Percentiles rank a stretch among this genome's conserved stretches.
These are phyloP conservation scores for Aspergillus amoenus DNA, from an alignment of 2,329 filamentous ascomycete genomes.

Conservation along the genomic window DNA sequence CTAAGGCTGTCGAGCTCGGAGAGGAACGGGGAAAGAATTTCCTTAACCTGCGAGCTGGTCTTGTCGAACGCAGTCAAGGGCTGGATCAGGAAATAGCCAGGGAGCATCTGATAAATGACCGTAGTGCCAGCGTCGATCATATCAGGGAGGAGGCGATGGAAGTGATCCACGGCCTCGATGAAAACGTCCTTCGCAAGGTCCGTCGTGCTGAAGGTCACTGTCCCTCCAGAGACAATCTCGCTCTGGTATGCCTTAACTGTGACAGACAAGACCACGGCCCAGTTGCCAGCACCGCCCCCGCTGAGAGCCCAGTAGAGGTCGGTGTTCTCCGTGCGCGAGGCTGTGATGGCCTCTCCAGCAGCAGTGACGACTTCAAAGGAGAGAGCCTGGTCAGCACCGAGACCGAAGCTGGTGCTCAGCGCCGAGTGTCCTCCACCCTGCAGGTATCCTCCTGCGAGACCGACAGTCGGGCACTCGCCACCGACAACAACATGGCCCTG, in stretches of 20 bases:
- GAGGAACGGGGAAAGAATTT: slow-evolving; percentile 47
- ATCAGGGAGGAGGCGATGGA: slow-evolving; percentile 50
- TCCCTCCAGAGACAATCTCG: slow-evolving; percentile 43
- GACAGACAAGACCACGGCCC: slow-evolving; percentile 57
- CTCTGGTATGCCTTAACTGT: slow-evolving; percentile 54
- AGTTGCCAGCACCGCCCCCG: slow-evolving; percentile 62
- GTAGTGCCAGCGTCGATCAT: slow-evolving; percentile 54
- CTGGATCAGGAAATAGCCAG: slow-evolving; percentile 48
- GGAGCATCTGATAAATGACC: slow-evolving; percentile 52
- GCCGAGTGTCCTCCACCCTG: slow-evolving; percentile 62
- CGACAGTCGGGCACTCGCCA: slow-evolving; percentile 57
- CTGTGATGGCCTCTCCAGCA: slow-evolving; percentile 49
- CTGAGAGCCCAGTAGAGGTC: slow-evolving; percentile 64
- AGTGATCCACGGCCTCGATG: slow-evolving; percentile 51
- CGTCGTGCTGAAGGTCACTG: slow-evolving; percentile 41
- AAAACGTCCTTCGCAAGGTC: slow-evolving; percentile 46
- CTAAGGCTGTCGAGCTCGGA: slow-evolving; percentile 38
- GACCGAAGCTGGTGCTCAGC: slow-evolving; percentile 54
- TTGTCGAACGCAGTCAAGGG: slow-evolving; percentile 52
- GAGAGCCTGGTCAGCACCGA: slow-evolving; percentile 61
- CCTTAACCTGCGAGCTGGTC: slow-evolving; percentile 44
- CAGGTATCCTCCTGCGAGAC: slow-evolving; percentile 59
- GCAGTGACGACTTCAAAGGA: slow-evolving; percentile 56
- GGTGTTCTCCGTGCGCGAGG: slow-evolving; percentile 48
- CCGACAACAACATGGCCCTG: slow-evolving; percentile 54